Conservation (phyloP, 2,329 filamentous ascomycete species). For the Aspergillus sp. region DNA sequence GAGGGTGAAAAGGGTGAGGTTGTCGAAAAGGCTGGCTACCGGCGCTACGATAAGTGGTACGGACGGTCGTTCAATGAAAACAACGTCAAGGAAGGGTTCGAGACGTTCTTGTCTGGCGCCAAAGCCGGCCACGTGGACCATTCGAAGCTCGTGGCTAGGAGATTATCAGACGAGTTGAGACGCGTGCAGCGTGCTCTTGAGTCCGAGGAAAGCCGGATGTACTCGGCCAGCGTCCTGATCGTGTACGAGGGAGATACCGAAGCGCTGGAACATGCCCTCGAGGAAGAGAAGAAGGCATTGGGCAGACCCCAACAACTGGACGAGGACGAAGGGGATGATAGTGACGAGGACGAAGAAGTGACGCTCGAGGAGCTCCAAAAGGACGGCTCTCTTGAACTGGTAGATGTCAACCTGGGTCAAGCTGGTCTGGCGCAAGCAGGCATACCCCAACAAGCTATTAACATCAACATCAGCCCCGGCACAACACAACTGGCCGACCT, state of each 20-base stretch:
- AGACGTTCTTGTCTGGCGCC: constrained; percentile 46
- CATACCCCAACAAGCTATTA: constrained; percentile 23
- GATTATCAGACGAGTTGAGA: constrained; percentile 36
- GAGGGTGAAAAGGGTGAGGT: constrained; percentile 38
- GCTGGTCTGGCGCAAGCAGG: constrained; percentile 19
- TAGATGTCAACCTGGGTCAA: constrained; percentile 16
- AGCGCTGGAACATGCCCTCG: constrained; percentile 44
- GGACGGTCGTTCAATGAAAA: constrained; percentile 50
- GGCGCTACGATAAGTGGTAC: constrained; percentile 58
- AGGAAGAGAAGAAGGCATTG: constrained; percentile 34
- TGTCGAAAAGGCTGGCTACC: constrained; percentile 46
- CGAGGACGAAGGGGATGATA: constrained; percentile 13
- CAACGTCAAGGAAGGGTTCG: constrained; percentile 51
- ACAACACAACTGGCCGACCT: constrained; percentile 39
- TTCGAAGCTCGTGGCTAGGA: constrained; percentile 35
- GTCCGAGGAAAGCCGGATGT: constrained; percentile 57
- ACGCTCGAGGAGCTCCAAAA: constrained; percentile 23
- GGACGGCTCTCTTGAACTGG: constrained; percentile 24
- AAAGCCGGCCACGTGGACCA: constrained; percentile 34
- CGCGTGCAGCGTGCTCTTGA: constrained; percentile 43
- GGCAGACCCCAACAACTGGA: constrained; percentile 24
- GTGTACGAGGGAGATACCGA: constrained; percentile 58
- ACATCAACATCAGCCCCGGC: constrained; percentile 28
- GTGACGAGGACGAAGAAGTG: constrained; percentile 20
- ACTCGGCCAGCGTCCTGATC: constrained; percentile 56